Percentiles rank a stretch among this genome's conserved stretches.
phyloP scores from a whole-genome alignment of 352 stramenopile species.

The Phytophthora rubi region DNA sequence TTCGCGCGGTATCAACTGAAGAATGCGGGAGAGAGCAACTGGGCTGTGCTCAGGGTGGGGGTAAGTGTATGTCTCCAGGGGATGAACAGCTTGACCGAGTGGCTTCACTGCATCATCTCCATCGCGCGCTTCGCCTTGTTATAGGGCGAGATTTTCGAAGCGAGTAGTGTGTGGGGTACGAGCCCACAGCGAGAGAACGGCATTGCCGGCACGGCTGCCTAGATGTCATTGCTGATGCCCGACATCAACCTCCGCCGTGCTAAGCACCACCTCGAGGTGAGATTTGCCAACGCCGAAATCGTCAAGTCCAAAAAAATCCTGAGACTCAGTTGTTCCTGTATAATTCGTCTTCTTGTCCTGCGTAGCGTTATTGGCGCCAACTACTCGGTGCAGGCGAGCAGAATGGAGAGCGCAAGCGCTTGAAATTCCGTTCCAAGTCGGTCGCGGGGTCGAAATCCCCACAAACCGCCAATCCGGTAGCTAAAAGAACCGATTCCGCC shows the following conservation, averaged over 20 bases:
- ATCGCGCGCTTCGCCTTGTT: conserved; percentile 25
- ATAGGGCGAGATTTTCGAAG: conserved; percentile 24
- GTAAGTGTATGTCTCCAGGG: conserved; percentile 15
- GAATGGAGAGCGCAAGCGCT: conserved; percentile 13
- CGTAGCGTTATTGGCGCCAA: conserved; percentile 50
- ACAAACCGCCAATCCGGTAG: conserved; percentile 5
- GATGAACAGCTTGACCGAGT: conserved; percentile 19
- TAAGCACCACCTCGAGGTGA: conserved; percentile 69
- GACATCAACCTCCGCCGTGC: conserved; percentile 73
- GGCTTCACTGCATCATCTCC: conserved; percentile 21
- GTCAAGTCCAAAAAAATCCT: background rate
- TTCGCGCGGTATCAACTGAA: background rate
- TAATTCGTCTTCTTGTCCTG: conserved; percentile 4
- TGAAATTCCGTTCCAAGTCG: conserved; percentile 38
- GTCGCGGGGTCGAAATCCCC: conserved; percentile 21
- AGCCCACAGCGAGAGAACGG: conserved; percentile 9
- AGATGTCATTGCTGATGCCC: conserved; percentile 69
- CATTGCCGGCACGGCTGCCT: conserved; percentile 19
- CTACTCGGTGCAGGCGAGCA: conserved; percentile 37
- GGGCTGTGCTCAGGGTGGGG: background rate
- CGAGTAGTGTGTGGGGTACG: background rate
- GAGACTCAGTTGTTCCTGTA: conserved; percentile 1
- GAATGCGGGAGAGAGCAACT: conserved; percentile 20
- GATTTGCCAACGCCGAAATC: conserved; percentile 30
- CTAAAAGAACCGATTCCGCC: conserved; percentile 13